Conservation (phyloP, 306 rosid species). For the Oemleria cerasiformis region DNA sequence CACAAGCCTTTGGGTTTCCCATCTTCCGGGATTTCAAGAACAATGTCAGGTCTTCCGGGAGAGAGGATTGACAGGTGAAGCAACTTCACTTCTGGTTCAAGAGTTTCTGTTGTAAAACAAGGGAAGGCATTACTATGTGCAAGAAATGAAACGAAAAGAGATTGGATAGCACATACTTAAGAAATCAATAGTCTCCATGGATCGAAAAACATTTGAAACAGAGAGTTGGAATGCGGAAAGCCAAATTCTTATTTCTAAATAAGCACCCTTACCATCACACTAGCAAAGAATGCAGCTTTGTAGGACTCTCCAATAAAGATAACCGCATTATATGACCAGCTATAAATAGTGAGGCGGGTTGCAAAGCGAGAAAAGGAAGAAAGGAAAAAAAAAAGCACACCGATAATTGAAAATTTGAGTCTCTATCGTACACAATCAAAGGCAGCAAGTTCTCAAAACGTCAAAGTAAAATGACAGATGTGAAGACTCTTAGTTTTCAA, state of each 20-base stretch:
- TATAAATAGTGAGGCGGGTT: neutral
- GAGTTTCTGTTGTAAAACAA: constrained; percentile 32
- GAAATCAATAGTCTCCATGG: neutral
- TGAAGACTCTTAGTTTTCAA: neutral
- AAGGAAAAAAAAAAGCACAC: neutral
- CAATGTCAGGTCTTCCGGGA: constrained; percentile 44
- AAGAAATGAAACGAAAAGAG: neutral
- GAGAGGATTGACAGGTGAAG: constrained; percentile 40
- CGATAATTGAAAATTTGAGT: neutral
- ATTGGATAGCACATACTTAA: neutral
- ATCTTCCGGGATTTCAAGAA: constrained; percentile 46
- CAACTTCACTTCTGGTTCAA: constrained; percentile 53
- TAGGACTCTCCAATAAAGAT: neutral
- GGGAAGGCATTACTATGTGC: neutral
- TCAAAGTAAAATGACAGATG: neutral
- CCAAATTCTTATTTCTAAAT: constrained; percentile 2
- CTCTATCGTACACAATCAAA: neutral
- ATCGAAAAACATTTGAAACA: too few relatives aligned
- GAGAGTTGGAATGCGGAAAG: constrained; percentile 1
- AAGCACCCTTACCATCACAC: neutral
- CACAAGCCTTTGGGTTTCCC: constrained; percentile 49
- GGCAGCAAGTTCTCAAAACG: neutral
- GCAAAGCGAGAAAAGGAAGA: neutral
- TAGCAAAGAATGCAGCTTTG: neutral
- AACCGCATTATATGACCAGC: neutral